These are phyloP conservation scores for Candida ipomoeae DNA, from an alignment of 805 yeast species.

Conservation along the genomic window DNA sequence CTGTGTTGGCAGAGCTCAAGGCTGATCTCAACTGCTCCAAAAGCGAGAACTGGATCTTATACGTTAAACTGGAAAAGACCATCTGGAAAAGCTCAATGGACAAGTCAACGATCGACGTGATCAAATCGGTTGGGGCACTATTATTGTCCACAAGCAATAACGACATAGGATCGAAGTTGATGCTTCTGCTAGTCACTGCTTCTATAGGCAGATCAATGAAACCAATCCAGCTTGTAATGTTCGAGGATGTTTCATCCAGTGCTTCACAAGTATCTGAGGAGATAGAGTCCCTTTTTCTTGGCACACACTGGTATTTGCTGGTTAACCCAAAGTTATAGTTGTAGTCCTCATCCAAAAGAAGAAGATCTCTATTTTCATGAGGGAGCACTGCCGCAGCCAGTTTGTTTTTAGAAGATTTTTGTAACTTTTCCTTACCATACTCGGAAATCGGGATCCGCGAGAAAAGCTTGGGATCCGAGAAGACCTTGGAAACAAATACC, in stretches of 20 bases:
- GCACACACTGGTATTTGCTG: slow-evolving; percentile 34
- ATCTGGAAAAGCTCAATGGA: slow-evolving; percentile 74
- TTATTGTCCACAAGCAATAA: slow-evolving; percentile 25
- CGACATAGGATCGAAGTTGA: slow-evolving; percentile 32
- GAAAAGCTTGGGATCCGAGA: slow-evolving; percentile 35
- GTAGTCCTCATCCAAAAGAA: slow-evolving; percentile 45
- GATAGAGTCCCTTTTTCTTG: not conserved
- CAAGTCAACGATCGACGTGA: slow-evolving; percentile 56
- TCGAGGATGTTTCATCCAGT: not conserved
- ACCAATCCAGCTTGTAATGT: slow-evolving; percentile 26
- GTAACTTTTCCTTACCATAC: slow-evolving; percentile 14
- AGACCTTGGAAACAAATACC: slow-evolving; percentile 34
- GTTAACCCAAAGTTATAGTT: slow-evolving; percentile 52
- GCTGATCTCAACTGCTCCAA: slow-evolving; percentile 69
- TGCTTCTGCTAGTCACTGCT: slow-evolving; percentile 23
- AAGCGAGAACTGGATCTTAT: slow-evolving; percentile 82
- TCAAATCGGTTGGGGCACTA: slow-evolving; percentile 24
- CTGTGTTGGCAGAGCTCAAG: slow-evolving; percentile 34
- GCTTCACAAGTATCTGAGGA: not conserved
- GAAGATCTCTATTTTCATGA: slow-evolving; percentile 22
- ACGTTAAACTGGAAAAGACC: slow-evolving; percentile 65
- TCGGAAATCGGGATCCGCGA: slow-evolving; percentile 12
- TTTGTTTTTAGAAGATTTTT: slow-evolving; percentile 20
- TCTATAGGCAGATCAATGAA: slow-evolving; percentile 24
- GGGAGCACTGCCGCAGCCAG: slow-evolving; percentile 8